Evolutionary conservation across 305 asterid species (phyloP), one percentile per base, ranked within the genome.

Genomic region (Fraxinus ornus): DNA sequence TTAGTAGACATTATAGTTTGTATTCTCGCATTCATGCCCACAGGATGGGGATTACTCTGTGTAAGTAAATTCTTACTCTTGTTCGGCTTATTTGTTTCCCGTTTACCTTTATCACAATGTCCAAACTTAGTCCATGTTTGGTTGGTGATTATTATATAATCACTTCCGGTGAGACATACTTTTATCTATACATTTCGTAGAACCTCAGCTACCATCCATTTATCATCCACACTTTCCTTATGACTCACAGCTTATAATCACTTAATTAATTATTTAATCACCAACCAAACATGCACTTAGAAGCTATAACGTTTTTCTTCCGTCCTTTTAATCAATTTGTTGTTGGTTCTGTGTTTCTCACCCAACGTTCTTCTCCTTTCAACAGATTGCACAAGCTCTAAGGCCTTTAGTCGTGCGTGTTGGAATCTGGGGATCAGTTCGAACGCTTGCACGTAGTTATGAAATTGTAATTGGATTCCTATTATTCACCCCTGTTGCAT

Each of bases 11-110:
- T 96, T 30, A 86, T 94, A 41, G 97, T 94, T 76, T 93, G 97
- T 94, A 89, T 96, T 77, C 94, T 96, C 9, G 99, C 98, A 3
- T 93, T 94, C 89, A 89, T 94, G 97, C 99, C 99, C 3, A 94
- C 99, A 0, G 99, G 99, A 72, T 96, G 99, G 99, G 99, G 99
- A 78, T 77, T 96, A 83, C 97, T 96, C 60, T 57, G 88, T 98
- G 99, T 96, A 79, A 89, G 92, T 32, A 21, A 22, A 36, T 26
- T 71, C 73, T 15, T 78, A 8, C 71, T 78, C 47, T 26, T 5
- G 9, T 2, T 49, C 32, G 12, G 79, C 24, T 32, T 76, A 68
- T 76, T 17, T 44, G 17, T 49, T 26, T 57, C 37, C 22, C 4
- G 17, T 77, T 77, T 52, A 22, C 57, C 64, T 44, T 12, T 7